A percentile compares a stretch with the other conserved stretches of the same genome.
Conservation (phyloP, 2,329 filamentous ascomycete species). For the Penicillium sumatraense region DNA sequence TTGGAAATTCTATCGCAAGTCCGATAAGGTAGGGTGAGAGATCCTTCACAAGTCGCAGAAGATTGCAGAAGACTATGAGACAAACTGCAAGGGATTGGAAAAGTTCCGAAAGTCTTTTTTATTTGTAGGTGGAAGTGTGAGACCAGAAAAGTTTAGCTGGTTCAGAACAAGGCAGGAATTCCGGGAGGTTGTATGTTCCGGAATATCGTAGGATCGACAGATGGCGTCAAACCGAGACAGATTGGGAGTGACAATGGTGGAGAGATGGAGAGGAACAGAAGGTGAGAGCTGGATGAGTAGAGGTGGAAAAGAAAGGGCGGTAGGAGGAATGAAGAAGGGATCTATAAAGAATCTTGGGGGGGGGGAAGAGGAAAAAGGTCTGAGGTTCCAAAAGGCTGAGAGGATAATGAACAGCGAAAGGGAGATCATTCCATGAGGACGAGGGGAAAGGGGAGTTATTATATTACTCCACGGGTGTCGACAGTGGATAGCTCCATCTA, state of each 20-base stretch:
- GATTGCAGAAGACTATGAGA: slow-evolving; percentile 23
- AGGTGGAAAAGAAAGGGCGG: slow-evolving; percentile 10
- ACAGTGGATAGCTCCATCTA: slow-evolving; percentile 39
- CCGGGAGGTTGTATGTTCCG: neutral
- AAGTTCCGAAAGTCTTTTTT: slow-evolving; percentile 3
- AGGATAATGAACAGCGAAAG: slow-evolving; percentile 15
- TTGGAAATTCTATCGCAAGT: slow-evolving; percentile 25
- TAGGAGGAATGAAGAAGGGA: slow-evolving; percentile 27
- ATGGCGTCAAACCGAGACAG: neutral
- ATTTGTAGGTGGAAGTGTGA: neutral
- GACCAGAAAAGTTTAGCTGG: neutral
- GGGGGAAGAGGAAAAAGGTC: slow-evolving; percentile 4
- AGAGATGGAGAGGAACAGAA: neutral
- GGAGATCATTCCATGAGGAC: slow-evolving; percentile 21
- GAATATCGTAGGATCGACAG: slow-evolving; percentile 9
- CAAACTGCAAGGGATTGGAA: slow-evolving; percentile 25
- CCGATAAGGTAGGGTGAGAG: slow-evolving; percentile 22
- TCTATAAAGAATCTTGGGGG: slow-evolving; percentile 28
- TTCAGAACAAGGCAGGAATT: neutral
- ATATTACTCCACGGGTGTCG: slow-evolving; percentile 27
- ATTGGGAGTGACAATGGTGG: neutral
- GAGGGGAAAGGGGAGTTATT: slow-evolving; percentile 35
- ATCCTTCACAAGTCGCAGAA: slow-evolving; percentile 10
- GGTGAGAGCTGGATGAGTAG: too few species aligned
- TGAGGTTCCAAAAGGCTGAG: slow-evolving; percentile 13